A percentile compares a stretch with the other conserved stretches of the same genome.
Evolutionary conservation across 805 yeast species (phyloP).

Genomic region (Komagataella populi): DNA sequence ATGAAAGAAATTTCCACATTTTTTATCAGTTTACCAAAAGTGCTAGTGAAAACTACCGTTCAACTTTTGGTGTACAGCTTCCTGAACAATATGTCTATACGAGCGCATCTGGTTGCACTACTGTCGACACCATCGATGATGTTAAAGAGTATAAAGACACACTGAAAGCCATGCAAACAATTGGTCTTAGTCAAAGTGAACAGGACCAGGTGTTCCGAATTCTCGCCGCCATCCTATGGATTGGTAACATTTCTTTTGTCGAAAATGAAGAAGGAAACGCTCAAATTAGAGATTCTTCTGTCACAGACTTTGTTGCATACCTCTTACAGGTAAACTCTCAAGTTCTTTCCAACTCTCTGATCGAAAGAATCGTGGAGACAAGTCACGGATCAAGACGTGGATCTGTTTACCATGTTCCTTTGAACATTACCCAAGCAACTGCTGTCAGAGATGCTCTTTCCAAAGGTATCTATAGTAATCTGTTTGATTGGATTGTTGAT

Average conservation of each 20-base stretch:
- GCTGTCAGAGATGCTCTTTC: slow-evolving; percentile 94
- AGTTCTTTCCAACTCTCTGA: slow-evolving; percentile 49
- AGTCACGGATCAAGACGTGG: slow-evolving; percentile 84
- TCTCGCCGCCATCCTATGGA: slow-evolving; percentile 81
- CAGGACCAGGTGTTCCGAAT: slow-evolving; percentile 85
- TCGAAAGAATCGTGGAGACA: slow-evolving; percentile 81
- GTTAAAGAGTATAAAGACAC: slow-evolving; percentile 68
- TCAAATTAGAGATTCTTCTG: slow-evolving; percentile 68
- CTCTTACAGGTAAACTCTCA: slow-evolving; percentile 68
- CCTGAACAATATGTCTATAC: slow-evolving; percentile 93
- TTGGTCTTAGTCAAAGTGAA: slow-evolving; percentile 71
- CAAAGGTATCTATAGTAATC: slow-evolving; percentile 81
- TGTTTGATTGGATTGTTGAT: slow-evolving; percentile 93
- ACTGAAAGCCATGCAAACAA: slow-evolving; percentile 70
- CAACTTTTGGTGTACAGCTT: slow-evolving; percentile 75
- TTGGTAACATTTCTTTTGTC: slow-evolving; percentile 78
- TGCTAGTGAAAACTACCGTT: slow-evolving; percentile 75
- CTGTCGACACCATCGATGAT: slow-evolving; percentile 84
- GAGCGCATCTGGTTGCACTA: slow-evolving; percentile 69
- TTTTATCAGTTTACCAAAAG: slow-evolving; percentile 92
- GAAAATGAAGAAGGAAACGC: slow-evolving; percentile 87
- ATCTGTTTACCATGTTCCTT: slow-evolving; percentile 86
- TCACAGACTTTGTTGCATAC: slow-evolving; percentile 92
- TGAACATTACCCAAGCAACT: slow-evolving; percentile 82
- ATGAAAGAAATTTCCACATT: slow-evolving; percentile 94